These are phyloP conservation scores for Chrysochromulina parva DNA, from an alignment of 78 protist genomes.

Conservation along the genomic window DNA sequence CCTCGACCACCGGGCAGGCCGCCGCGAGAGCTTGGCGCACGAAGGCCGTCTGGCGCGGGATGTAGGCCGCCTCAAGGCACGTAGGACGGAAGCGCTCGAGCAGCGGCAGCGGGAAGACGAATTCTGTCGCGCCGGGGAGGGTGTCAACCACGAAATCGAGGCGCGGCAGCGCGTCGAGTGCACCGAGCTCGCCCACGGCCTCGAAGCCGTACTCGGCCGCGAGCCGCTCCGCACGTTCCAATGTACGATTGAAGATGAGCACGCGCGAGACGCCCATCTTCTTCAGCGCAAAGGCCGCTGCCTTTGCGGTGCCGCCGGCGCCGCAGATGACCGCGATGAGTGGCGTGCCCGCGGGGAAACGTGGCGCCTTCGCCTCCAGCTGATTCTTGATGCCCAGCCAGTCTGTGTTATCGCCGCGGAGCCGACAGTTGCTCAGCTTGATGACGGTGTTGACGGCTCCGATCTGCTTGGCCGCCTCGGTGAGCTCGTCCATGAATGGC, in stretches of 20 bases:
- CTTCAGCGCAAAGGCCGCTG: too few relatives aligned
- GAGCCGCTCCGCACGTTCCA: too few relatives aligned
- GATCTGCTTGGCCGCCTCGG: too few relatives aligned
- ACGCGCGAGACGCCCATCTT: too few relatives aligned
- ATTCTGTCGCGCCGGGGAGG: slow-evolving; percentile 18
- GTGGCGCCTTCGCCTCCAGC: neutral
- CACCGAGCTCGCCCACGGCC: neutral
- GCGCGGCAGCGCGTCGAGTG: neutral
- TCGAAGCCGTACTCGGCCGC: too few relatives aligned
- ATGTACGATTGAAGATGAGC: too few relatives aligned
- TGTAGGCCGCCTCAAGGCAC: slow-evolving; percentile 59
- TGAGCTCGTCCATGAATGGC: neutral
- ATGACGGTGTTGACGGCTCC: neutral
- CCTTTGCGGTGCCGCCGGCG: too few relatives aligned
- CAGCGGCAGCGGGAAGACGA: too few relatives aligned
- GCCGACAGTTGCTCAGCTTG: neutral
- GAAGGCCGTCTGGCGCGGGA: slow-evolving; percentile 48
- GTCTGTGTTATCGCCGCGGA: slow-evolving; percentile 69
- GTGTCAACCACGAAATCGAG: neutral
- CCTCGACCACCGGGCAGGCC: slow-evolving; percentile 23
- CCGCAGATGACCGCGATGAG: neutral
- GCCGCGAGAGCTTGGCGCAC: slow-evolving; percentile 26
- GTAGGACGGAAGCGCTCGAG: neutral
- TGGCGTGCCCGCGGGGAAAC: neutral
- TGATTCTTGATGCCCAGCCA: slow-evolving; percentile 53